These are phyloP conservation scores for Fusarium sp. DNA, from an alignment of 2,329 filamentous ascomycete genomes.

Conservation along the genomic window DNA sequence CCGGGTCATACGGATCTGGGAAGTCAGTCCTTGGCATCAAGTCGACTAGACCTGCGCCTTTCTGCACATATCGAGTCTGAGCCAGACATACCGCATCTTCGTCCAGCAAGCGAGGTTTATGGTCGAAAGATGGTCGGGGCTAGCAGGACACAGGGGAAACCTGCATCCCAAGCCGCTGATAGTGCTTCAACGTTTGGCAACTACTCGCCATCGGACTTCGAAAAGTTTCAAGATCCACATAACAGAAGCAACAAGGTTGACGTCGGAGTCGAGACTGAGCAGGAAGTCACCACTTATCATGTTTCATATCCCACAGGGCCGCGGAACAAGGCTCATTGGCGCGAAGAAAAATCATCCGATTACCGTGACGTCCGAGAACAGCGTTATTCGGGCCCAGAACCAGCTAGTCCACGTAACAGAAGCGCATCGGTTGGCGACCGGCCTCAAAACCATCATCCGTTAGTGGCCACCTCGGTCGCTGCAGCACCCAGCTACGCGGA, in stretches of 20 bases:
- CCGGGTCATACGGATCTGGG: background rate
- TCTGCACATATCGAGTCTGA: background rate
- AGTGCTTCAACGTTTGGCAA: background rate
- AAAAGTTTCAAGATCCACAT: background rate
- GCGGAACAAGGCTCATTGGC: constrained; percentile 2
- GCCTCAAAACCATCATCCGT: constrained; percentile 1
- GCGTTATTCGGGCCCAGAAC: constrained; percentile 12
- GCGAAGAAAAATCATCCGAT: constrained; percentile 9
- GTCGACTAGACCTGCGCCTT: background rate
- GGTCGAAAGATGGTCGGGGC: constrained; percentile 31
- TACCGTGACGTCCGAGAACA: constrained; percentile 30
- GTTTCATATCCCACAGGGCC: background rate
- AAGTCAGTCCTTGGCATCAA: background rate
- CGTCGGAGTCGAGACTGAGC: background rate
- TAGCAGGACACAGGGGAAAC: background rate
- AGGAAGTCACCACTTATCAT: background rate
- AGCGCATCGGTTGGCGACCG: constrained; percentile 32
- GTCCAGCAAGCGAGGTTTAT: constrained; percentile 46
- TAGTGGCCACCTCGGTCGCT: background rate
- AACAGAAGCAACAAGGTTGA: background rate
- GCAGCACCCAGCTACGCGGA: constrained; percentile 7
- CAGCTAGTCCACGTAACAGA: constrained; percentile 14
- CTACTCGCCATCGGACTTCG: background rate
- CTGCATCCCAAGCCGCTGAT: background rate
- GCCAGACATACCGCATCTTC: constrained; percentile 35